A percentile compares a stretch with the other conserved stretches of the same genome.
Conservation (phyloP, 176 grass and related monocot genomes). For the Cenchrus purpureus region DNA sequence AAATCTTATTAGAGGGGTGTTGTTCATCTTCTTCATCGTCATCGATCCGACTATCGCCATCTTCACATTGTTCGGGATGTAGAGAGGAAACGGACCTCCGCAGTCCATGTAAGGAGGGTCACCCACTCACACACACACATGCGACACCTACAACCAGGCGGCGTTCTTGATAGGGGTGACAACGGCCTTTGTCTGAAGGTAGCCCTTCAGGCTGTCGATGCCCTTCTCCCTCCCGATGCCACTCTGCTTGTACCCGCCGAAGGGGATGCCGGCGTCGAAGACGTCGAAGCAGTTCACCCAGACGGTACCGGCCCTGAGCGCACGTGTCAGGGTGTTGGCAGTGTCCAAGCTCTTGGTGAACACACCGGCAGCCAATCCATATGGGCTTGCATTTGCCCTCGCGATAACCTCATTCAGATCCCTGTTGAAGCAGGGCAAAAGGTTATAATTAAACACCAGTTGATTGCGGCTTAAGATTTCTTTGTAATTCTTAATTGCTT, state of each 20-base stretch:
- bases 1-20: slow-evolving; percentile 34
- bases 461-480: neutral
- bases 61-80: neutral
- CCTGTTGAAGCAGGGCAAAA: slow-evolving; percentile 10
- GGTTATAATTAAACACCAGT: neutral
- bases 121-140: no score
- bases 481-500: neutral
- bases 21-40: neutral
- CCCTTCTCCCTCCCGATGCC: slow-evolving; percentile 93
- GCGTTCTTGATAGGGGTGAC: slow-evolving; percentile 71
- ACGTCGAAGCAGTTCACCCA: slow-evolving; percentile 95
- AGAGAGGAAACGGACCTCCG: neutral
- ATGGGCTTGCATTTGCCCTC: slow-evolving; percentile 68
- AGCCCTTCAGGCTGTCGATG: slow-evolving; percentile 91
- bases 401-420: slow-evolving; percentile 55
- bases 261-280: slow-evolving; percentile 82
- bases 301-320: slow-evolving; percentile 60
- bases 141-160: slow-evolving; percentile 72
- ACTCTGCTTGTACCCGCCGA: slow-evolving; percentile 96
- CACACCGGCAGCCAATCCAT: slow-evolving; percentile 83
- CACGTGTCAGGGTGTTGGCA: slow-evolving; percentile 79
- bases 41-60: neutral
- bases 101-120: neutral
- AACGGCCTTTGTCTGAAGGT: slow-evolving; percentile 87
- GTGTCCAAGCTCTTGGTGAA: slow-evolving; percentile 90